Evolutionary conservation across 208 protist genomes (phyloP).

Genomic region (Trypanosoma conorhini): DNA sequence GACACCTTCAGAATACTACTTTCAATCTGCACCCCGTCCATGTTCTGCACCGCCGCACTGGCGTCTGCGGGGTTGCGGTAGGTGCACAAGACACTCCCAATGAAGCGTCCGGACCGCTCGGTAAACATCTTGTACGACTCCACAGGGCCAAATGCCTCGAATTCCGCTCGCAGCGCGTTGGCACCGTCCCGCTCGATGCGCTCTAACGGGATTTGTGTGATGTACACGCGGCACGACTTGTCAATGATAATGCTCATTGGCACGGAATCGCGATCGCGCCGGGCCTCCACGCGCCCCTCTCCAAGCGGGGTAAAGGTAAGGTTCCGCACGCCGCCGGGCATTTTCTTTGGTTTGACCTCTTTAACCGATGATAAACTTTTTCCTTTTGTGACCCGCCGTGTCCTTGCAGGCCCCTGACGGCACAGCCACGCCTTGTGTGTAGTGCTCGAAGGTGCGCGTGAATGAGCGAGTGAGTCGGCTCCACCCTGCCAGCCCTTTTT

Average conservation of each 20-base stretch:
- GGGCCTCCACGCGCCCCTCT: constrained; percentile 25
- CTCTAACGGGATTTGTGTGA: constrained; percentile 83
- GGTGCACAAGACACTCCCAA: constrained; percentile 81
- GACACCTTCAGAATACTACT: constrained; percentile 64
- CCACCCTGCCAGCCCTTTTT: neutral
- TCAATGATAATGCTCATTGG: constrained; percentile 85
- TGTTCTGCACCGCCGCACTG: constrained; percentile 56
- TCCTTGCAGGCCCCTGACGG: too few relatives aligned
- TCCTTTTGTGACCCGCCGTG: too few relatives aligned
- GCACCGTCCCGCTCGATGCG: constrained; percentile 82
- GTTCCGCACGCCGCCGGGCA: constrained; percentile 1
- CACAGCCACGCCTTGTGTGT: neutral
- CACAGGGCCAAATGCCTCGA: constrained; percentile 82
- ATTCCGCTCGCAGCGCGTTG: constrained; percentile 71
- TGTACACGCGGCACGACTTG: constrained; percentile 84
- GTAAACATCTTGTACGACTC: constrained; percentile 91
- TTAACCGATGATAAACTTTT: too few relatives aligned
- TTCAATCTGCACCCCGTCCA: constrained; percentile 77
- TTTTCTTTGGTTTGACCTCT: neutral
- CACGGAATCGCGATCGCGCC: constrained; percentile 3
- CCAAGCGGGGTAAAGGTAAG: constrained; percentile 66
- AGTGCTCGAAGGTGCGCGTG: neutral
- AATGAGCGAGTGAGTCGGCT: neutral
- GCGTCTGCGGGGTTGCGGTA: constrained; percentile 91
- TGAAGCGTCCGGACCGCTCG: constrained; percentile 80